Evolutionary conservation across 108 stramenopile species (phyloP).

Genomic region (Chaetoceros muelleri): DNA sequence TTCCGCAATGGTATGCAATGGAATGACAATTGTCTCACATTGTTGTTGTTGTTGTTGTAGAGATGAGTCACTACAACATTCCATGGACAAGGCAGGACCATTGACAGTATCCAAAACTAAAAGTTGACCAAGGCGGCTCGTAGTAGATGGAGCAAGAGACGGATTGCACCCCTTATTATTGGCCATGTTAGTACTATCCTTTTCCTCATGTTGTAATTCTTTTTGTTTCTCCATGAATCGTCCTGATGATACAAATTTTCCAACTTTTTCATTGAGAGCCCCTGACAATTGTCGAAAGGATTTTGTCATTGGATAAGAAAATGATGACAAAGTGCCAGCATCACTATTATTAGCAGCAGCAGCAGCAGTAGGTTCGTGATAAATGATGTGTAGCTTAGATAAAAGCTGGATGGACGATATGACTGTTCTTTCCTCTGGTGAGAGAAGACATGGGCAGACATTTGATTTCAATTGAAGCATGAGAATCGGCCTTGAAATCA

Average conservation of each 20-base stretch:
- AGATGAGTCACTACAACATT: background rate
- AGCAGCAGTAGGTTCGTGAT: background rate
- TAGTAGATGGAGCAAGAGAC: too few species aligned
- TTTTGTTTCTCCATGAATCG: too few species aligned
- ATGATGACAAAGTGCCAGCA: background rate
- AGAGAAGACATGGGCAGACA: background rate
- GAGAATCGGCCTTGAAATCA: background rate
- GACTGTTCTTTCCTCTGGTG: background rate
- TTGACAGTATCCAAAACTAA: background rate
- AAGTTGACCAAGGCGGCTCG: background rate
- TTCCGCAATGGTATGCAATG: background rate
- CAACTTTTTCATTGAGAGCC: too few species aligned
- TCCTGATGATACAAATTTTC: too few species aligned
- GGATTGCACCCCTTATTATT: too few species aligned
- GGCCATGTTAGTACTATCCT: too few species aligned
- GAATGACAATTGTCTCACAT: background rate
- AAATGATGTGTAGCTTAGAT: background rate
- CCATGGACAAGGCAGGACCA: background rate
- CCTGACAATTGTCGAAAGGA: background rate
- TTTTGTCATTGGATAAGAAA: background rate
- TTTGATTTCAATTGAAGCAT: background rate
- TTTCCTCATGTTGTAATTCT: too few species aligned
- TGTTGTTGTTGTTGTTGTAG: background rate
- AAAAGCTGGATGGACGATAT: background rate
- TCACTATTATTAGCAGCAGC: background rate